Base-by-base conservation (phyloP, 2,329 filamentous ascomycete genomes). In the Cladophialophora chaetospira region DNA sequence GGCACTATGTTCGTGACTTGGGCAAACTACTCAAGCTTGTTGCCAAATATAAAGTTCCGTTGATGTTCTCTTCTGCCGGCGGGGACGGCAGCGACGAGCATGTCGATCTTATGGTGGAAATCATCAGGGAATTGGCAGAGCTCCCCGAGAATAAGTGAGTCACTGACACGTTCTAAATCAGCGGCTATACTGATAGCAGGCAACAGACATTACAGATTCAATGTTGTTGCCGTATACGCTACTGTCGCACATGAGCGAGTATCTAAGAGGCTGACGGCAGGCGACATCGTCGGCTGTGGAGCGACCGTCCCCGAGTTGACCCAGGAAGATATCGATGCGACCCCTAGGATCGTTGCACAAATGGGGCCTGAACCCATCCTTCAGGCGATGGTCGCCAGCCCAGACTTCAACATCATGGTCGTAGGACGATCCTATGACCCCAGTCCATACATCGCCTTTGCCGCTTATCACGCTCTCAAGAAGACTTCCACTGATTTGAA, bases 41-140 rank as follows among this genome's bases (percentile, higher is more conserved):
- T 0, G 64, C 71, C 15, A 57, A 64, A 0, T 72, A 71, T 43
- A 67, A 64, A 3, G 69, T 77, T 0, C 73, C 73, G 0, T 54
- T 80, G 0, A 66, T 80, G 2, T 74, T 79, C 44, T 67, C 71
- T 3, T 79, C 77, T 1, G 76, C 71, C 0, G 79, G 79, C 0
- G 79, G 79, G 0, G 77, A 79, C 61, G 79, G 79, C 0, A 73
- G 70, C 3, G 71, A 78, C 35, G 70, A 70, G 1, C 77, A 80
- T 57, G 76, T 80, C 0, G 50, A 67, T 17, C 67, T 71, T 9
- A 73, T 79, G 51, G 21, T 71, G 0, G 66, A 73, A 1, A 74
- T 80, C 3, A 70, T 79, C 0, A 33, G 66, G 3, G 71, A 73
- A 29, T 70, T 74, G 35, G 63, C 69, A 44, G 42, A 44, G 5